phyloP scores from a whole-genome alignment of 1,284 basidiomycete genomes.

The Papiliotrema flavescens region DNA sequence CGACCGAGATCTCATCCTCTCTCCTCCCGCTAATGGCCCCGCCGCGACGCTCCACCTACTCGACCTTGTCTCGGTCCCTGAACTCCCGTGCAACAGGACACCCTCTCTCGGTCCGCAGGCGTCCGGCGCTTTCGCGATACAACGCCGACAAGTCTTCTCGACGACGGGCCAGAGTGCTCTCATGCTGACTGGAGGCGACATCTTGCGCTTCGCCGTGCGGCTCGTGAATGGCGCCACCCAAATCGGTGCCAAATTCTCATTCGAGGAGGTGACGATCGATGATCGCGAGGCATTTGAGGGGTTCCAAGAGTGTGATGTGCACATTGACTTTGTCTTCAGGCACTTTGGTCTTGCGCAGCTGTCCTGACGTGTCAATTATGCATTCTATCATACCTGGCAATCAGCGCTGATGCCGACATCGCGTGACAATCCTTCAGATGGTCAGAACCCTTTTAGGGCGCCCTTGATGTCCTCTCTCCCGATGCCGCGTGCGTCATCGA shows the following conservation, averaged over 20 bases:
- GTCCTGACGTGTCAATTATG: background rate
- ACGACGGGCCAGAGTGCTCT: no score
- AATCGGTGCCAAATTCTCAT: no score
- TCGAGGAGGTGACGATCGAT: background rate
- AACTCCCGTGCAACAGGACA: no score
- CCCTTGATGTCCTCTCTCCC: background rate
- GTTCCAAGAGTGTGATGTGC: background rate
- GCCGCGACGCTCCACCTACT: no score
- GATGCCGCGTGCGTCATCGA: background rate
- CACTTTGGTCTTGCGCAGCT: background rate
- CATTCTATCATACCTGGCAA: background rate
- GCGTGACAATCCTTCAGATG: background rate
- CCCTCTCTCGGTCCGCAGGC: no score
- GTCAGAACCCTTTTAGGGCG: constrained; percentile 4
- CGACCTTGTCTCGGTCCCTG: no score
- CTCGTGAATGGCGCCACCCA: no score
- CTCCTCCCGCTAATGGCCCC: background rate
- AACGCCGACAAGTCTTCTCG: no score
- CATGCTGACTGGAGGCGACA: no score
- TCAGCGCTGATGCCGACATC: background rate
- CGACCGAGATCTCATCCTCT: constrained; percentile 1
- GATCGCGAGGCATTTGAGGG: background rate
- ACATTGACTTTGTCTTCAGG: background rate
- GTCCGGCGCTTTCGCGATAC: no score
- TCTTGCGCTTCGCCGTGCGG: no score